A percentile compares a stretch with the other conserved stretches of the same genome.
phyloP scores from a whole-genome alignment of 2,329 filamentous ascomycete genomes.

The Penicillium hesseltinei region DNA sequence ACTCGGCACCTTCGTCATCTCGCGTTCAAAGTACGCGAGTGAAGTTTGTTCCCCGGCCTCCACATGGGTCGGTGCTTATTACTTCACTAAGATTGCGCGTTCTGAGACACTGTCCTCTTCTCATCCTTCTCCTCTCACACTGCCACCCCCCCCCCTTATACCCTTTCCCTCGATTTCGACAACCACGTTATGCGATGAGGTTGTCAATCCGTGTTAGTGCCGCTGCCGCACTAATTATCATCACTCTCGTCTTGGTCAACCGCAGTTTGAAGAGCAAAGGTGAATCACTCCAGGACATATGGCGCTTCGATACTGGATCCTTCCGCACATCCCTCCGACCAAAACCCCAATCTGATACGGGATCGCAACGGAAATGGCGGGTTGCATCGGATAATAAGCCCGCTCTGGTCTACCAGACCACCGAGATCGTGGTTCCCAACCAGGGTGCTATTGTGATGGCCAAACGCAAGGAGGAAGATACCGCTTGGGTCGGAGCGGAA shows the following conservation, averaged over 20 bases:
- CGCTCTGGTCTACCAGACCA: slow-evolving; percentile 26
- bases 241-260: slow-evolving; percentile 30
- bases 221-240: slow-evolving; percentile 32
- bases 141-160: slow-evolving; percentile 1
- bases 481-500: slow-evolving; percentile 46
- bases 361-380: slow-evolving; percentile 23
- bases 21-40: not conserved
- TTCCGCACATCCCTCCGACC: slow-evolving; percentile 16
- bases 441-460: slow-evolving; percentile 48
- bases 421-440: slow-evolving; percentile 32
- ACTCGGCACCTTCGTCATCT: slow-evolving; percentile 10
- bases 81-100: slow-evolving; percentile 7
- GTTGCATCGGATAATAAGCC: slow-evolving; percentile 14
- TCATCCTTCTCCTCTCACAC: slow-evolving; percentile 6
- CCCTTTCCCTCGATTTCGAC: slow-evolving; percentile 1
- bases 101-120: slow-evolving; percentile 5
- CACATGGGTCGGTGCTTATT: slow-evolving; percentile 9
- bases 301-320: slow-evolving; percentile 27
- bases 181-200: slow-evolving; percentile 25
- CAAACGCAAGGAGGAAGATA: slow-evolving; percentile 44
- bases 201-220: slow-evolving; percentile 29
- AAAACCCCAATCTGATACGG: slow-evolving; percentile 2
- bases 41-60: not conserved
- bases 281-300: slow-evolving; percentile 25
- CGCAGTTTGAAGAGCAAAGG: slow-evolving; percentile 23